Conservation (phyloP, 176 grass and related monocot species). For the Oryza coarctata region DNA sequence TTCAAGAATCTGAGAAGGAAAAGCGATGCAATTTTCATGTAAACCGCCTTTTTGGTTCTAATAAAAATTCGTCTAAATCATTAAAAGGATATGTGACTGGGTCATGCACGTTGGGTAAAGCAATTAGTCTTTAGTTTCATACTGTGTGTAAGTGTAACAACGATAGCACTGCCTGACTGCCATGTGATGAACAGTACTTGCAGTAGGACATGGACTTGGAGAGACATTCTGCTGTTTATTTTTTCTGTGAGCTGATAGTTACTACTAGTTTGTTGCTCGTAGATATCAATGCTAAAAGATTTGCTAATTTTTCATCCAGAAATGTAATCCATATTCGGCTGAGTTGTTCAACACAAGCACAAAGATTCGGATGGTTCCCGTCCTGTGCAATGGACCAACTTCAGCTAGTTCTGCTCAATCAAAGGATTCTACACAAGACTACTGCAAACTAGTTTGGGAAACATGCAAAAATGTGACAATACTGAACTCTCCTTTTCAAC, state of each 20-base stretch:
- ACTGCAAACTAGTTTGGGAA: constrained; percentile 68
- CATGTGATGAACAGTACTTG: not conserved
- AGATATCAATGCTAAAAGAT: not conserved
- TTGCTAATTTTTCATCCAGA: constrained; percentile 37
- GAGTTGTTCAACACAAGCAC: constrained; percentile 58
- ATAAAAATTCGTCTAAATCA: not conserved
- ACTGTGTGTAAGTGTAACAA: not conserved
- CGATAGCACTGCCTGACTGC: too few species aligned
- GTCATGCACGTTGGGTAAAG: not conserved
- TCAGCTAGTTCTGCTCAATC: constrained; percentile 42
- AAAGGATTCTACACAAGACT: constrained; percentile 59
- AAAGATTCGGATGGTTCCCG: constrained; percentile 50
- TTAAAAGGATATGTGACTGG: not conserved
- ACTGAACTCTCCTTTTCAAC: constrained; percentile 75
- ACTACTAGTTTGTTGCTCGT: not conserved
- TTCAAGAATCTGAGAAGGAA: not conserved
- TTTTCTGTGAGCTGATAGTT: not conserved
- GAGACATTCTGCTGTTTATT: not conserved
- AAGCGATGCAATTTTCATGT: not conserved
- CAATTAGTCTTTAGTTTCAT: not conserved
- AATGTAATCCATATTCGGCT: constrained; percentile 69
- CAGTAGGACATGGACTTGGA: not conserved
- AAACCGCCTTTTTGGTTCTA: not conserved
- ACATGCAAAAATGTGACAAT: constrained; percentile 68
- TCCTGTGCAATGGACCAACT: constrained; percentile 55